These are phyloP conservation scores for Naegleria lovaniensis DNA, from an alignment of 208 protist species.

Conservation along the genomic window DNA sequence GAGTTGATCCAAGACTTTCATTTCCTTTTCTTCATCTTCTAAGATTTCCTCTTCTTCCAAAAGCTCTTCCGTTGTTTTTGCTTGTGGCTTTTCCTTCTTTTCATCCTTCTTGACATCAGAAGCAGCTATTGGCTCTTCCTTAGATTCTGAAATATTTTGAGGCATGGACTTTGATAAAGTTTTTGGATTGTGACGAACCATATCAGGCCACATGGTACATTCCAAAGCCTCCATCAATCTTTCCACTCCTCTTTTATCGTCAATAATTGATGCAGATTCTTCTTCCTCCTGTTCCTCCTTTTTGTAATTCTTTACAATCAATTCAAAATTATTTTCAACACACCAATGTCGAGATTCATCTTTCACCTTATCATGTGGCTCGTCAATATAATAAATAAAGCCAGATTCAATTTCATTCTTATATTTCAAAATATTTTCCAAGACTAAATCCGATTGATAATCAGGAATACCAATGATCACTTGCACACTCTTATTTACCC, in stretches of 20 bases:
- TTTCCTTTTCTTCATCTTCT: no score
- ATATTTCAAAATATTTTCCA: neutral
- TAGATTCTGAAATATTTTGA: no score
- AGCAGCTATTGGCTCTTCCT: no score
- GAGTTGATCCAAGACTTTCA: neutral
- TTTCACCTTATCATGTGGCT: neutral
- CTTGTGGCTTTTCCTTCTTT: neutral
- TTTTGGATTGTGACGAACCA: neutral
- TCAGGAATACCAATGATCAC: neutral
- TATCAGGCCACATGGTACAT: neutral
- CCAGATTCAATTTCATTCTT: neutral
- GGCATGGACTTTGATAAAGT: neutral
- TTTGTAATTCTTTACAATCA: neutral
- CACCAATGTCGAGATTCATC: neutral
- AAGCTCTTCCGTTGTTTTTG: no score
- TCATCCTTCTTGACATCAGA: neutral
- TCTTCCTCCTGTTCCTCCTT: no score
- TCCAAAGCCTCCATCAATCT: neutral
- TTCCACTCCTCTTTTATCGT: neutral
- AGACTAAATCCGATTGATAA: neutral
- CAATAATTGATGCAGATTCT: neutral
- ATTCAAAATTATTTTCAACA: neutral
- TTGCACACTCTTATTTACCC: neutral
- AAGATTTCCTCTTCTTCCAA: neutral
- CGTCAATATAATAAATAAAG: neutral